phyloP scores from a whole-genome alignment of 106 monocot species.

The Dioscorea dumetorum region DNA sequence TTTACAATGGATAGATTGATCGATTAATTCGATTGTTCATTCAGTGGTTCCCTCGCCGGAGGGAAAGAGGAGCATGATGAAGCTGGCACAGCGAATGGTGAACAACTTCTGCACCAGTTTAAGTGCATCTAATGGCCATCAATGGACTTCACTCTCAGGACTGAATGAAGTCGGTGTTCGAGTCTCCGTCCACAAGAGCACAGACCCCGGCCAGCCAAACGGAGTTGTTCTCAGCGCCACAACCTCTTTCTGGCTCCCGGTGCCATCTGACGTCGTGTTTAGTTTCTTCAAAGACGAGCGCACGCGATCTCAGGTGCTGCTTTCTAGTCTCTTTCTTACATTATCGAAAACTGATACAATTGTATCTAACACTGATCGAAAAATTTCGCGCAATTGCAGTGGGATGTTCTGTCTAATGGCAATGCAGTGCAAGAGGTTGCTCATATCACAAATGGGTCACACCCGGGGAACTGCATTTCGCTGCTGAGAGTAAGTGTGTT shows the following conservation, averaged over 20 bases:
- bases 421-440: conserved; percentile 81
- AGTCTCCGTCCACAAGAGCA: conserved; percentile 58
- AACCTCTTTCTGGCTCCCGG: conserved; percentile 71
- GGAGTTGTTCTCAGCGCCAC: conserved; percentile 77
- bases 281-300: conserved; percentile 75
- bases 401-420: conserved; percentile 83
- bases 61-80: conserved; percentile 66
- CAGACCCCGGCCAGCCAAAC: conserved; percentile 59
- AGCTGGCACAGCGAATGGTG: conserved; percentile 69
- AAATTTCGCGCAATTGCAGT: conserved; percentile 27
- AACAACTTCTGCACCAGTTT: conserved; percentile 51
- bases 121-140: conserved; percentile 25
- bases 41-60: conserved; percentile 36
- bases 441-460: conserved; percentile 48
- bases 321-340: not conserved
- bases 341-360: too few species aligned
- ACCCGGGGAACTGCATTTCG: conserved; percentile 79
- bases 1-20: too few species aligned
- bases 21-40: too few species aligned
- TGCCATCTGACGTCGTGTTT: conserved; percentile 66
- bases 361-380: too few species aligned
- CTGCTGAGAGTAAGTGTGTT: conserved; percentile 60
- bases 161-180: conserved; percentile 66
- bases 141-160: conserved; percentile 68
- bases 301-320: conserved; percentile 60